Conservation (phyloP, 768 basidiomycete genomes). For the Termitomyces sp. region DNA sequence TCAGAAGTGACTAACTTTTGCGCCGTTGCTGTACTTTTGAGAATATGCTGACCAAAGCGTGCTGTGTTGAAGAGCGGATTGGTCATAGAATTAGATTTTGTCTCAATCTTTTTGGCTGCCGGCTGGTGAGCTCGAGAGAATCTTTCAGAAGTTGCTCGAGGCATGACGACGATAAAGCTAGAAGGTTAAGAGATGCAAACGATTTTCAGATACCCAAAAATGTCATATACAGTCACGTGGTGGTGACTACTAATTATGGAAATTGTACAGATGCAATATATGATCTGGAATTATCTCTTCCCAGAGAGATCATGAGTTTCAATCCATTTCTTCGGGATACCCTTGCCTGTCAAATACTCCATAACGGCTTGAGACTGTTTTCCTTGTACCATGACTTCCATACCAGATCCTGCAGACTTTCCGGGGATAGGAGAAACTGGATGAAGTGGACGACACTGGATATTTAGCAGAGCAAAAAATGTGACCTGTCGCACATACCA, state of each 20-base stretch:
- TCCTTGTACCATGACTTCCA: conserved; percentile 83
- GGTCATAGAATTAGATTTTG: conserved; percentile 43
- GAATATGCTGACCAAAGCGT: conserved; percentile 94
- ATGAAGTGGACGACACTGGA: neutral
- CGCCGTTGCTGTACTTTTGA: conserved; percentile 89
- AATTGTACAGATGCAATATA: no score
- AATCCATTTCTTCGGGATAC: conserved; percentile 83
- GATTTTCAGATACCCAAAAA: neutral
- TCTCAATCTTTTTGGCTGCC: conserved; percentile 44
- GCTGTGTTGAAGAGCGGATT: conserved; percentile 94
- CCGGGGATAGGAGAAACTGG: conserved; percentile 61
- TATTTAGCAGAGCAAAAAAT: neutral
- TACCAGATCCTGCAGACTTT: conserved; percentile 39
- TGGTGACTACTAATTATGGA: neutral
- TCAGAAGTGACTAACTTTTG: conserved; percentile 58
- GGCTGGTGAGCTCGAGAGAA: conserved; percentile 68
- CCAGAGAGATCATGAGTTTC: conserved; percentile 41
- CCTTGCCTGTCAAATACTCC: conserved; percentile 60
- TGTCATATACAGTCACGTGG: neutral
- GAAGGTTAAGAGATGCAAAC: neutral
- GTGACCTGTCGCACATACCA: conserved; percentile 34
- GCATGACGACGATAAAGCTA: conserved; percentile 40
- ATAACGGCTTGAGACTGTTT: conserved; percentile 65
- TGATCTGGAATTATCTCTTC: conserved; percentile 34
- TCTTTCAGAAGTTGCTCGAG: conserved; percentile 71